Evolutionary conservation across 352 stramenopile species (phyloP).

Genomic region (Pythium dissimile): DNA sequence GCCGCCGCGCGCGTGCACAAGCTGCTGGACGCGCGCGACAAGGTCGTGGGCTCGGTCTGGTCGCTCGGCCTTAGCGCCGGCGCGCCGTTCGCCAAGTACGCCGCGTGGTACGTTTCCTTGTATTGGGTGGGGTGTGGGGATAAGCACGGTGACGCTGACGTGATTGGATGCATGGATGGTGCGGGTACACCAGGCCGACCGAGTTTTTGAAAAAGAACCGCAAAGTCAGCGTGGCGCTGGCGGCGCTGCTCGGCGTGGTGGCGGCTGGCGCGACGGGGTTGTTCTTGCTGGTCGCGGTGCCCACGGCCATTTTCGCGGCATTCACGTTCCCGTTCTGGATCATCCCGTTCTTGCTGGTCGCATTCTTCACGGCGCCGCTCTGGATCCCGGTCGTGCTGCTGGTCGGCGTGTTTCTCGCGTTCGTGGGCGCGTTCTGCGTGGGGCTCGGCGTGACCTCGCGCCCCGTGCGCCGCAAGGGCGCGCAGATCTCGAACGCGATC

Average conservation of each 20-base stretch:
- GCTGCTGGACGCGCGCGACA: slow-evolving; percentile 71
- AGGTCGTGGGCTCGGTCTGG: slow-evolving; percentile 51
- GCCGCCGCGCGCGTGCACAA: slow-evolving; percentile 64
- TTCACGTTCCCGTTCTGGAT: slow-evolving; percentile 87
- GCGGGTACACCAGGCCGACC: slow-evolving; percentile 26
- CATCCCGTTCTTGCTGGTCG: slow-evolving; percentile 65
- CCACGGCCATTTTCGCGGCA: slow-evolving; percentile 57
- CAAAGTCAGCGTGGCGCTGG: slow-evolving; percentile 58
- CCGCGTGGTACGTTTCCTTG: slow-evolving; percentile 28
- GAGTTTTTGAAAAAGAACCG: slow-evolving; percentile 77
- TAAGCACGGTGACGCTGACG: not conserved
- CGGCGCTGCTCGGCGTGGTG: slow-evolving; percentile 51
- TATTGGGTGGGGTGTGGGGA: not conserved
- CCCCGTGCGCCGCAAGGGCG: slow-evolving; percentile 73
- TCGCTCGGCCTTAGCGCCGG: slow-evolving; percentile 32
- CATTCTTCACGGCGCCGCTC: slow-evolving; percentile 77
- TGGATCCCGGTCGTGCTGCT: slow-evolving; percentile 73
- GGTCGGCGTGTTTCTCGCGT: slow-evolving; percentile 57
- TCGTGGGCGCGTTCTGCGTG: slow-evolving; percentile 66
- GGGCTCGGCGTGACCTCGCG: slow-evolving; percentile 72
- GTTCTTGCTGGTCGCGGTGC: slow-evolving; percentile 70
- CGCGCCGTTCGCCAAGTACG: slow-evolving; percentile 37
- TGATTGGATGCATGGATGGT: not conserved
- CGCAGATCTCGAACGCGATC: slow-evolving; percentile 66
- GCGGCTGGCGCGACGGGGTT: slow-evolving; percentile 43